Evolutionary conservation across 1,284 basidiomycete species (phyloP), one percentile per base, ranked within the genome.

Genomic region (Earliella scabrosa): DNA sequence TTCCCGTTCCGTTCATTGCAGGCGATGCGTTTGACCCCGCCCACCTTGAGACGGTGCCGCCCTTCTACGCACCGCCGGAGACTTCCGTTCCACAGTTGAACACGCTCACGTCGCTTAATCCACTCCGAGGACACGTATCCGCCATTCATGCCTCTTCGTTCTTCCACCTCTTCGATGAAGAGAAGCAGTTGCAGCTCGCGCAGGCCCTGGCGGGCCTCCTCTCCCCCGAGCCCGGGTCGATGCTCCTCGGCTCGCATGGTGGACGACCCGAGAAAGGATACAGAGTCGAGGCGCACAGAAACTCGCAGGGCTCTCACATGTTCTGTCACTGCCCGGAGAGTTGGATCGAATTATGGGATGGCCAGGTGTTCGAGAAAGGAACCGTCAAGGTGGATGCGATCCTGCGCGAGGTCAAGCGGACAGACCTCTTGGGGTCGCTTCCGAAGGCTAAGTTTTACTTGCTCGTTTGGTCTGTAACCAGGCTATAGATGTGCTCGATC

Each of bases 101-200:
- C 11, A 49, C 59, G 6, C 57, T 82, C 20, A 74, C 64, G 5
- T 70, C 69, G 11, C 71, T 83, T 35, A 79, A 71, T n/a, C 75
- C 75, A 2, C 73, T 83, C 0, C 74, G 72, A 43, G 77, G 78
- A 4, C 73, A 75, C 48, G 66, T 79, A 35, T 75, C 79, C 10
- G 78, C 73, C 14, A 79, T 84, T 29, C 76, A 81, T 59, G 73
- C 76, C 4, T 77, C 78, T 13, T 66, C 75, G 1, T 75, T 83
- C 65, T 84, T 83, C 68, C 81, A 84, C 62, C 72, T 83, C 21
- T 83, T 83, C 67, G 60, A 69, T 48, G 74, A 81, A 61, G 73
- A 73, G 20, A 48, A 71, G 27, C 81, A 83, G 63, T 45, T 67
- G 6, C 50, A 73, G 32, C 67, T 82, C 18, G 81, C 77, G 4